A percentile compares a stretch with the other conserved stretches of the same genome.
Evolutionary conservation across 352 stramenopile genomes (phyloP).

Genomic region (Salisapilia sapeloensis): DNA sequence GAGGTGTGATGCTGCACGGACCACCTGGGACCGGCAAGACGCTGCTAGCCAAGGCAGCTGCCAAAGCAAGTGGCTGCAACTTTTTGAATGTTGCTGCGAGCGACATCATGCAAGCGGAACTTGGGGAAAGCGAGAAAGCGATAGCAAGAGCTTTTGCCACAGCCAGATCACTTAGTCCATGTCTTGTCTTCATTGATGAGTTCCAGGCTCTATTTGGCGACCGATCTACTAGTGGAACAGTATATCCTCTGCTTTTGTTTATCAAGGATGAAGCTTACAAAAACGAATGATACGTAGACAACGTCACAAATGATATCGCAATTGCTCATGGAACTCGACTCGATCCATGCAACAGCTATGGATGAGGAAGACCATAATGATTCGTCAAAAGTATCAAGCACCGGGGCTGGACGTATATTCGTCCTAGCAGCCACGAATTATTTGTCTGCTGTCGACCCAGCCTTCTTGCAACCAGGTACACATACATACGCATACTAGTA

Average conservation of each 20-base stretch:
- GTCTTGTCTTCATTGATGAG: conserved; percentile 79
- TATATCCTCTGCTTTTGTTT: conserved; percentile 6
- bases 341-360: conserved; percentile 23
- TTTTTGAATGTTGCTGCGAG: conserved; percentile 66
- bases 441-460: conserved; percentile 55
- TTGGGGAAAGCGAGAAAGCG: conserved; percentile 75
- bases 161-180: conserved; percentile 52
- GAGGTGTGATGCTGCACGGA: conserved; percentile 61
- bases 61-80: conserved; percentile 63
- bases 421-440: conserved; percentile 67
- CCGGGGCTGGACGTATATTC: conserved; percentile 34
- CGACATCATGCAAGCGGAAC: conserved; percentile 63
- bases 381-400: neutral
- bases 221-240: conserved; percentile 40
- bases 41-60: conserved; percentile 69
- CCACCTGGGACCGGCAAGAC: conserved; percentile 76
- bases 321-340: conserved; percentile 67
- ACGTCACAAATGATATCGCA: conserved; percentile 77
- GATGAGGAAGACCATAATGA: conserved; percentile 17
- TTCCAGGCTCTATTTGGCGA: conserved; percentile 78
- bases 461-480: conserved; percentile 64
- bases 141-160: conserved; percentile 56
- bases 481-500: neutral
- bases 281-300: too few species aligned
- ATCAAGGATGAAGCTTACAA: neutral